phyloP scores from a whole-genome alignment of 2,329 filamentous ascomycete genomes.

The Sclerotinia trifoliorum region DNA sequence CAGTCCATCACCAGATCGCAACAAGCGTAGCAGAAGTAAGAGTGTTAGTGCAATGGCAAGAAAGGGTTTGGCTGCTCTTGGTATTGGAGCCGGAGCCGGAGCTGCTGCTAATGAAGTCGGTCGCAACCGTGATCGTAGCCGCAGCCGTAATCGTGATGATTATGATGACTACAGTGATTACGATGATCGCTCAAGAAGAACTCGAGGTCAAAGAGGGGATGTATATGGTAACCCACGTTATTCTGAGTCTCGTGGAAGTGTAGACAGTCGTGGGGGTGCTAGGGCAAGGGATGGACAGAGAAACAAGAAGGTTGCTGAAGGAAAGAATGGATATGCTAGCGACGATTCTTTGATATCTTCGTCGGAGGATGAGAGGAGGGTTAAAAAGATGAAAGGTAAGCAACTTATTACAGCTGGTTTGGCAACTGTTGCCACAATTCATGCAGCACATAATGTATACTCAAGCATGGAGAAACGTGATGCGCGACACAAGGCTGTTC shows the following conservation, averaged over 20 bases:
- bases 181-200: constrained; percentile 23
- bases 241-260: constrained; percentile 36
- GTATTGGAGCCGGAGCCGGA: constrained; percentile 48
- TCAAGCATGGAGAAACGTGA: constrained; percentile 63
- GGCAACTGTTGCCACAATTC: constrained; percentile 66
- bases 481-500: constrained; percentile 57
- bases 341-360: constrained; percentile 55
- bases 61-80: constrained; percentile 60
- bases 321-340: constrained; percentile 40
- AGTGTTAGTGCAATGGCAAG: constrained; percentile 64
- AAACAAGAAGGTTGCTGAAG: constrained; percentile 37
- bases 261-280: constrained; percentile 27
- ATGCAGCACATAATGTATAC: constrained; percentile 65
- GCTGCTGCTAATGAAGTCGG: constrained; percentile 41
- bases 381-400: constrained; percentile 65
- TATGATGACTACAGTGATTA: constrained; percentile 34
- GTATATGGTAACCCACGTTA: constrained; percentile 36
- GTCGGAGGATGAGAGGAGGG: constrained; percentile 60
- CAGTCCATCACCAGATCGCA: constrained; percentile 36
- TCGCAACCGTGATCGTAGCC: constrained; percentile 29
- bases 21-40: constrained; percentile 58
- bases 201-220: constrained; percentile 26
- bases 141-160: constrained; percentile 32
- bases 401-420: constrained; percentile 64
- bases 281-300: constrained; percentile 33